A percentile compares a stretch with the other conserved stretches of the same genome.
Conservation (phyloP, 495 filamentous ascomycete species). For the Letharia columbiana region DNA sequence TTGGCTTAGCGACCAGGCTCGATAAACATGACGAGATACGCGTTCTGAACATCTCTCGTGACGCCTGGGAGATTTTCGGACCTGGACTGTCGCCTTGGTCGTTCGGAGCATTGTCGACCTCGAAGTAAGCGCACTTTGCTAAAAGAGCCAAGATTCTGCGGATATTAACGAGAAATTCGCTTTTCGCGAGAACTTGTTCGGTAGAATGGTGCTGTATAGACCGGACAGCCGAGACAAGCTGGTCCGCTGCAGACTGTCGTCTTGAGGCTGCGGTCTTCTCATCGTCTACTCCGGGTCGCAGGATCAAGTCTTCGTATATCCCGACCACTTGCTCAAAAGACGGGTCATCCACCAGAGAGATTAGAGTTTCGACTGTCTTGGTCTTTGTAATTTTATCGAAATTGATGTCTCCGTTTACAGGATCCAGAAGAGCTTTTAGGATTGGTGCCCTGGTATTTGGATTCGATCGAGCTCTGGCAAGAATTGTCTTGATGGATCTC, state of each 20-base stretch:
- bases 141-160: conserved; percentile 28
- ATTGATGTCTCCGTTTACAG: conserved; percentile 56
- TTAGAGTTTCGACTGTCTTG: conserved; percentile 73
- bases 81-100: conserved; percentile 23
- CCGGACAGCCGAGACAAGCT: conserved; percentile 40
- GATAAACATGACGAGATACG: conserved; percentile 60
- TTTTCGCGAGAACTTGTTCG: background rate
- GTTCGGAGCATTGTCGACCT: conserved; percentile 9
- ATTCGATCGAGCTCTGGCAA: conserved; percentile 54
- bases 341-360: conserved; percentile 49
- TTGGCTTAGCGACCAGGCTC: conserved; percentile 56
- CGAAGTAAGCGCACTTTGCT: conserved; percentile 36
- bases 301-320: conserved; percentile 36
- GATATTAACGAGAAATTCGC: background rate
- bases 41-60: conserved; percentile 59
- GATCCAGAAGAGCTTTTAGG: conserved; percentile 54
- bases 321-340: conserved; percentile 34
- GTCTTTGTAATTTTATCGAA: conserved; percentile 85
- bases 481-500: conserved; percentile 60
- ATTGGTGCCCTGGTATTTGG: conserved; percentile 52
- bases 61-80: conserved; percentile 47
- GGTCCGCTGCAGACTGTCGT: conserved; percentile 41
- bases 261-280: conserved; percentile 38
- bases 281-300: conserved; percentile 34
- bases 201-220: conserved; percentile 24